These are phyloP conservation scores for Penicillium chermesinum DNA, from an alignment of 495 filamentous ascomycete species.

Conservation along the genomic window DNA sequence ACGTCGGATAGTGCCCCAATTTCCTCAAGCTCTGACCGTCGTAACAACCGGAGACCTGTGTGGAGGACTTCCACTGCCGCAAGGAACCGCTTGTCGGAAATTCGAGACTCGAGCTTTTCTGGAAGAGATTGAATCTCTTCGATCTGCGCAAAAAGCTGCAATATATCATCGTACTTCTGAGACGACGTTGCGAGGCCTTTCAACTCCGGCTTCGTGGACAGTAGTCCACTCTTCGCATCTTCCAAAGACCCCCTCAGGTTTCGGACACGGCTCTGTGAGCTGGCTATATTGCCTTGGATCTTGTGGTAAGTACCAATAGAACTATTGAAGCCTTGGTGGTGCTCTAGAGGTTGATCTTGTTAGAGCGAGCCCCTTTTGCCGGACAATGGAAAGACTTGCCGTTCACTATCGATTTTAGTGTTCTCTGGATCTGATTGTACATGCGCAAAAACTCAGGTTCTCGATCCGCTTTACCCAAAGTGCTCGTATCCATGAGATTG, in stretches of 20 bases:
- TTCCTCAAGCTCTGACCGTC: constrained; percentile 82
- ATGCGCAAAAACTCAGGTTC: constrained; percentile 77
- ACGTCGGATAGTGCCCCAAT: constrained; percentile 87
- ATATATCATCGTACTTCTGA: constrained; percentile 84
- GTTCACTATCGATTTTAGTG: constrained; percentile 92
- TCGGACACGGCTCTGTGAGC: constrained; percentile 80
- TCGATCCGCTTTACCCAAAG: constrained; percentile 81
- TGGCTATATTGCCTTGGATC: constrained; percentile 88
- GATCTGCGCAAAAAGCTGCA: constrained; percentile 77
- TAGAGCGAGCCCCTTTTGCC: neutral
- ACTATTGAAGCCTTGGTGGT: constrained; percentile 98
- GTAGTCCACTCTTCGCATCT: constrained; percentile 75
- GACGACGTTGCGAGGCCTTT: constrained; percentile 80
- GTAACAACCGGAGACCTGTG: constrained; percentile 73
- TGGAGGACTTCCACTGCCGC: constrained; percentile 88
- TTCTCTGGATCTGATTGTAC: constrained; percentile 78
- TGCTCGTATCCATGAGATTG: constrained; percentile 89
- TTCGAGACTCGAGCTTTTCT: constrained; percentile 84
- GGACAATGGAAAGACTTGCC: constrained; percentile 24
- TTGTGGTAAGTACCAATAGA: constrained; percentile 98
- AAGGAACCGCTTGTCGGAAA: constrained; percentile 94
- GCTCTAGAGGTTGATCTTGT: constrained; percentile 50
- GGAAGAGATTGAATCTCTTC: constrained; percentile 88
- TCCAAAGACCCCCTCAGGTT: constrained; percentile 74
- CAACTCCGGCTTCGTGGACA: constrained; percentile 84